phyloP scores from a whole-genome alignment of 1,139 yeast genomes.

The Nakaseomyces kungkrabaensis region DNA sequence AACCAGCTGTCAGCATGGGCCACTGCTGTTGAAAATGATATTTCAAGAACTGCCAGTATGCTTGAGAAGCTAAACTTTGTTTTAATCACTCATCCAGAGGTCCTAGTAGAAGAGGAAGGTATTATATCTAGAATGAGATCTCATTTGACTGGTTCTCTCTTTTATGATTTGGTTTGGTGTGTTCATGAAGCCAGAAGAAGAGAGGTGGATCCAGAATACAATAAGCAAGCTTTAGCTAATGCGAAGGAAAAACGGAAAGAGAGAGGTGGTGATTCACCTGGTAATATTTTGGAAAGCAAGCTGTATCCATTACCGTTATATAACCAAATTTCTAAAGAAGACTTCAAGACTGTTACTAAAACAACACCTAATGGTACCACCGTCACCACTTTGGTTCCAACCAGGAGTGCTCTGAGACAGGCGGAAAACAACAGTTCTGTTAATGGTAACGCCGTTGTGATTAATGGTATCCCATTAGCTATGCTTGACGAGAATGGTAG shows the following conservation, averaged over 20 bases:
- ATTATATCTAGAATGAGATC: conserved; percentile 84
- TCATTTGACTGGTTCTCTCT: conserved; percentile 81
- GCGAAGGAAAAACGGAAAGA: conserved; percentile 20
- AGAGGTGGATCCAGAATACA: conserved; percentile 39
- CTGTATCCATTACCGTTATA: conserved; percentile 82
- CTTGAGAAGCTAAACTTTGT: conserved; percentile 83
- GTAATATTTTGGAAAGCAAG: conserved; percentile 12
- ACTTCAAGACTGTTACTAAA: conserved; percentile 72
- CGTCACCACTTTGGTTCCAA: conserved; percentile 78
- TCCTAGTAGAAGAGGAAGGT: conserved; percentile 58
- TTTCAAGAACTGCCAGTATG: conserved; percentile 87
- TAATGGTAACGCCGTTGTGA: conserved; percentile 28
- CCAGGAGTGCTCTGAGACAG: conserved; percentile 53
- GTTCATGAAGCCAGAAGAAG: conserved; percentile 89
- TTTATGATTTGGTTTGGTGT: conserved; percentile 90
- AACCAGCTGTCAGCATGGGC: conserved; percentile 85
- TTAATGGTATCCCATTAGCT: conserved; percentile 71
- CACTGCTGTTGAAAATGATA: conserved; percentile 78
- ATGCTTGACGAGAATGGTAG: conserved; percentile 79
- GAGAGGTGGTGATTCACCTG: conserved; percentile 14
- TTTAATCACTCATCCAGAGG: conserved; percentile 76
- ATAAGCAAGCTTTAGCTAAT: conserved; percentile 31
- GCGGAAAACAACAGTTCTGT: conserved; percentile 23
- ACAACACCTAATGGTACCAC: conserved; percentile 93
- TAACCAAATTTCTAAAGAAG: conserved; percentile 86